Percentiles rank a stretch among this genome's conserved stretches.
phyloP scores from a whole-genome alignment of 108 stramenopile species.

The Cafeteria roenbergensis region DNA sequence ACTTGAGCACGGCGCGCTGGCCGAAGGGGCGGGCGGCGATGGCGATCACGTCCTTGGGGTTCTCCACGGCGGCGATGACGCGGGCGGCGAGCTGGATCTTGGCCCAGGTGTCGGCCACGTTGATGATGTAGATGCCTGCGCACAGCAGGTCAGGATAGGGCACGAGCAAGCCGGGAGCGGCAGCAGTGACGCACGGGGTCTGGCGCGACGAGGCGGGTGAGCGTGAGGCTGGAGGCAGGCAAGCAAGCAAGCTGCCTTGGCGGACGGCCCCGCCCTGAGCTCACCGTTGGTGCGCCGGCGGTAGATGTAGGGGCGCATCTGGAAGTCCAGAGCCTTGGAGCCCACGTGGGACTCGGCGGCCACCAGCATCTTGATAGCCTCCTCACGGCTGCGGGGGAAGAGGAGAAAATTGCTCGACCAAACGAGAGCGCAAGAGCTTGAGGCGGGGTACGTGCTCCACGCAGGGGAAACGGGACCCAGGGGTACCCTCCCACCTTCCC shows the following conservation, averaged over 20 bases:
- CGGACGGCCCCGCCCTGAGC: too few relatives aligned
- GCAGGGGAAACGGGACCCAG: too few relatives aligned
- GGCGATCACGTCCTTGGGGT: constrained; percentile 95
- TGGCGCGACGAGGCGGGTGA: constrained; percentile 14
- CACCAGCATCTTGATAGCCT: constrained; percentile 99
- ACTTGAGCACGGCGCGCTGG: constrained; percentile 99
- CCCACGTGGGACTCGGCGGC: constrained; percentile 97
- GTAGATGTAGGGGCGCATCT: constrained; percentile 99
- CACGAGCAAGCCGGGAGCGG: not conserved
- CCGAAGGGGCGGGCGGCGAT: constrained; percentile 99
- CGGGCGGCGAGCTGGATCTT: constrained; percentile 97
- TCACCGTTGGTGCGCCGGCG: constrained; percentile 74
- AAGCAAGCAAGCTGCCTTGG: too few relatives aligned
- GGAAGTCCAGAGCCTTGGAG: constrained; percentile 82
- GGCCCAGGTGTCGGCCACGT: constrained; percentile 99
- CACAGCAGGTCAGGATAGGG: not conserved
- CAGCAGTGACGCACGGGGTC: not conserved
- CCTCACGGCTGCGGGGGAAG: constrained; percentile 58
- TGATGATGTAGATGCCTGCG: constrained; percentile 84
- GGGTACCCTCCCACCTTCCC: too few relatives aligned
- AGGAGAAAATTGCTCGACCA: too few relatives aligned
- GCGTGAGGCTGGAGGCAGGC: not conserved
- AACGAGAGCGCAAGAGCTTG: too few relatives aligned
- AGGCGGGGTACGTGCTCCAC: too few relatives aligned
- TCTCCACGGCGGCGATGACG: constrained; percentile 98